A percentile compares a stretch with the other conserved stretches of the same genome.
phyloP scores from a whole-genome alignment of 78 protist species.

The Anaeramoeba ignava region DNA sequence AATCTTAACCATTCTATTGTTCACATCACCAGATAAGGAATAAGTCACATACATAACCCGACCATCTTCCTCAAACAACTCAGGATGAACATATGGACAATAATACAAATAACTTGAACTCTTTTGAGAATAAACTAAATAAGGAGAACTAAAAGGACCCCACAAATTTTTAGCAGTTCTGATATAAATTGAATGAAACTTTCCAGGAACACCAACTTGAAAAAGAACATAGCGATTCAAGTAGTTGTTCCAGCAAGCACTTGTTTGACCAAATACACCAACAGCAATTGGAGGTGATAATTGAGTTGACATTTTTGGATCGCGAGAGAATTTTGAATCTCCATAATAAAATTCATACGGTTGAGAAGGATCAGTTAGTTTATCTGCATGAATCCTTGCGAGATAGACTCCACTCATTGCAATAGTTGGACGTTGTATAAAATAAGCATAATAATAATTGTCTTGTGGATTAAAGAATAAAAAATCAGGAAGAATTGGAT shows the following conservation, averaged over 20 bases:
- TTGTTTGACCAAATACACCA: neutral
- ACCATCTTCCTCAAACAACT: neutral
- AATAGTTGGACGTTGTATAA: neutral
- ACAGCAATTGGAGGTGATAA: neutral
- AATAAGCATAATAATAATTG: neutral
- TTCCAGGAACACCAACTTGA: neutral
- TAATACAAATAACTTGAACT: neutral
- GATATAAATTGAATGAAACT: neutral
- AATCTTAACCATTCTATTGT: too few species aligned
- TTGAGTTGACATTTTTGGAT: neutral
- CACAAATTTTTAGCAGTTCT: neutral
- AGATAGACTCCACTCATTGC: neutral
- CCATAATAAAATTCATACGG: neutral
- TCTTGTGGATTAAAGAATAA: neutral
- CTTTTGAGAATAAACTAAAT: neutral
- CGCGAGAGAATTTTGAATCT: neutral
- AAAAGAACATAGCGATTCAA: neutral
- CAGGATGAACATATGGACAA: neutral
- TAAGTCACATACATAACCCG: neutral
- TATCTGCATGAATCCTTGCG: neutral
- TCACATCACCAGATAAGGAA: too few species aligned
- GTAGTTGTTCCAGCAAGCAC: neutral
- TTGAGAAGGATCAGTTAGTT: neutral
- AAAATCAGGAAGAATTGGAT: neutral
- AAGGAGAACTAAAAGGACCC: neutral